phyloP scores from a whole-genome alignment of 257 asterid genomes.

The Buddleja alternifolia region DNA sequence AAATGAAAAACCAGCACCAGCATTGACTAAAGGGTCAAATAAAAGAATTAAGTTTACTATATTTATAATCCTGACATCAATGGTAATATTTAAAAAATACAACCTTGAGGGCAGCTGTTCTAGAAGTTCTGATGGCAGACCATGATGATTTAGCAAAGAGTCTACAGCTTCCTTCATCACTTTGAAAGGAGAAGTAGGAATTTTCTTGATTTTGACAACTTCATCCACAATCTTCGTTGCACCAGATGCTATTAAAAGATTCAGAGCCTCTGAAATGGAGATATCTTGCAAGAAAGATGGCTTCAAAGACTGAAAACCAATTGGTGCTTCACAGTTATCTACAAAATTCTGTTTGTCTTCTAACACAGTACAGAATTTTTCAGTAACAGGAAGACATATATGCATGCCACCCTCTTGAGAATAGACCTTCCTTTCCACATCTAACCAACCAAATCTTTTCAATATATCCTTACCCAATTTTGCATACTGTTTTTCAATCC shows the following conservation, averaged over 20 bases:
- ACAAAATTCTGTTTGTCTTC: conserved; percentile 40
- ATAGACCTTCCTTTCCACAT: conserved; percentile 79
- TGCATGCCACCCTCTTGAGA: conserved; percentile 58
- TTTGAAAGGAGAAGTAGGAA: conserved; percentile 65
- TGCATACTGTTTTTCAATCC: conserved; percentile 65
- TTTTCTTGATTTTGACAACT: conserved; percentile 61
- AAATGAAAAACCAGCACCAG: conserved; percentile 10
- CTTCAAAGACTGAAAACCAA: conserved; percentile 39
- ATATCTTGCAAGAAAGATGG: conserved; percentile 45
- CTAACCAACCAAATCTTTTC: conserved; percentile 90
- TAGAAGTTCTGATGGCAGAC: conserved; percentile 58
- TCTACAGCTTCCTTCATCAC: conserved; percentile 78
- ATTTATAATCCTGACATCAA: conserved; percentile 10
- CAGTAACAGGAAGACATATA: conserved; percentile 80
- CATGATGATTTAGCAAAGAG: conserved; percentile 55
- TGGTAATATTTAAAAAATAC: not conserved
- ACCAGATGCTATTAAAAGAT: conserved; percentile 59
- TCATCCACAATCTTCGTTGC: conserved; percentile 69
- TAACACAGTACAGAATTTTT: conserved; percentile 50
- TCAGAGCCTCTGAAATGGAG: conserved; percentile 59
- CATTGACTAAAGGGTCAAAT: not conserved
- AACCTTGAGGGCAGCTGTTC: conserved; percentile 91
- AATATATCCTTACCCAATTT: conserved; percentile 80
- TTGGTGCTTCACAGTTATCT: conserved; percentile 33
- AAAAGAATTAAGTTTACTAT: not conserved